Evolutionary conservation across 805 yeast genomes (phyloP).

Genomic region (Zygosaccharomyces pseudorouxii): DNA sequence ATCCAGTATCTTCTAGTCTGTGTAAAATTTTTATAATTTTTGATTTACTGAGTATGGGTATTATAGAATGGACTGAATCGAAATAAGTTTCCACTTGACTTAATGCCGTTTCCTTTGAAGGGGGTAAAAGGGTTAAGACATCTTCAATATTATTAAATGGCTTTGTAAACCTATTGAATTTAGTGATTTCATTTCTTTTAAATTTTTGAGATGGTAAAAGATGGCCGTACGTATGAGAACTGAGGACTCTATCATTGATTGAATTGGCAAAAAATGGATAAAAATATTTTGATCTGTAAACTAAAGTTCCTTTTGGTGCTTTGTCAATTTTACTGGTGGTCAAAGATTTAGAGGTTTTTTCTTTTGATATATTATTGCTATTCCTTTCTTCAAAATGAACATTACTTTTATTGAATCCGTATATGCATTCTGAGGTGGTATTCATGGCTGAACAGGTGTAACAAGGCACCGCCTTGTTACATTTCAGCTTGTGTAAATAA

Average conservation of each 20-base stretch:
- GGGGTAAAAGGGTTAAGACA: slow-evolving; percentile 18
- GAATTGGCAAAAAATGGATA: slow-evolving; percentile 26
- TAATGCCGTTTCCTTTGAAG: slow-evolving; percentile 12
- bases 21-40: slow-evolving; percentile 7
- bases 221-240: slow-evolving; percentile 11
- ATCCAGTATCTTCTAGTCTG: slow-evolving; percentile 8
- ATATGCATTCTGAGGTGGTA: slow-evolving; percentile 16
- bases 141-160: slow-evolving; percentile 15
- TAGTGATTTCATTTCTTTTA: slow-evolving; percentile 21
- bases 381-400: background rate
- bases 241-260: slow-evolving; percentile 22
- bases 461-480: slow-evolving; percentile 26
- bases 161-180: slow-evolving; percentile 15
- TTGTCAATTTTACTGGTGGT: slow-evolving; percentile 3
- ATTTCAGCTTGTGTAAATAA: slow-evolving; percentile 27
- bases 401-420: slow-evolving; percentile 19
- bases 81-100: slow-evolving; percentile 22
- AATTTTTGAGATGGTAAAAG: slow-evolving; percentile 8
- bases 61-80: slow-evolving; percentile 25
- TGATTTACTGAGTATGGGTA: slow-evolving; percentile 22
- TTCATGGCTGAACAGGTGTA: slow-evolving; percentile 17
- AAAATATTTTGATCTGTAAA: slow-evolving; percentile 23
- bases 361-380: background rate
- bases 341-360: background rate
- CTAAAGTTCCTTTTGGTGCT: slow-evolving; percentile 5